Evolutionary conservation across 306 rosid genomes (phyloP).

Genomic region (Ammopiptanthus mongolicus): DNA sequence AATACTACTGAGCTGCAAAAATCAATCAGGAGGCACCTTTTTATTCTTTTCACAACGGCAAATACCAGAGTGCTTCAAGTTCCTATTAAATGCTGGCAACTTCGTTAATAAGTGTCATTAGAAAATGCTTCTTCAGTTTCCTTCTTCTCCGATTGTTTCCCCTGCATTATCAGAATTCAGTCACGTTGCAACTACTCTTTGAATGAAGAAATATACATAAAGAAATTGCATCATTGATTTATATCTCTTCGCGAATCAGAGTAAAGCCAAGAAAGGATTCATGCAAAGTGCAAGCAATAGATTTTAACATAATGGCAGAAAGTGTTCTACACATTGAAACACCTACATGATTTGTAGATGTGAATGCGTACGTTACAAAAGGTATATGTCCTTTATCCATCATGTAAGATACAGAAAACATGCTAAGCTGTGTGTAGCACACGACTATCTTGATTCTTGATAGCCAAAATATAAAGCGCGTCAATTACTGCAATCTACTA

Average conservation of each 20-base stretch:
- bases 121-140: constrained; percentile 56
- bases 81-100: constrained; percentile 8
- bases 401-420: neutral
- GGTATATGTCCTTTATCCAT: neutral
- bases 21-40: neutral
- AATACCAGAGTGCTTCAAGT: neutral
- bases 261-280: neutral
- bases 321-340: neutral
- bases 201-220: neutral
- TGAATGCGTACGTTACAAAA: neutral
- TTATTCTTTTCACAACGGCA: constrained; percentile 1
- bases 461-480: neutral
- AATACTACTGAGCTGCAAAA: constrained; percentile 10
- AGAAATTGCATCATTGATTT: neutral
- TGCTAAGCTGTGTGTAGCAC: neutral
- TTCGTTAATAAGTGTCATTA: constrained; percentile 30
- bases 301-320: neutral
- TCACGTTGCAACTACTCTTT: neutral
- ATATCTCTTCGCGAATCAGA: neutral
- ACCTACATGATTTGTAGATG: neutral
- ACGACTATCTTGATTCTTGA: constrained; percentile 2
- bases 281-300: neutral
- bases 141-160: constrained; percentile 56
- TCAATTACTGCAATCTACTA: neutral
- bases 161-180: constrained; percentile 51